phyloP scores from a whole-genome alignment of 164 flowering plant genomes.

The Aristolochia contorta region DNA sequence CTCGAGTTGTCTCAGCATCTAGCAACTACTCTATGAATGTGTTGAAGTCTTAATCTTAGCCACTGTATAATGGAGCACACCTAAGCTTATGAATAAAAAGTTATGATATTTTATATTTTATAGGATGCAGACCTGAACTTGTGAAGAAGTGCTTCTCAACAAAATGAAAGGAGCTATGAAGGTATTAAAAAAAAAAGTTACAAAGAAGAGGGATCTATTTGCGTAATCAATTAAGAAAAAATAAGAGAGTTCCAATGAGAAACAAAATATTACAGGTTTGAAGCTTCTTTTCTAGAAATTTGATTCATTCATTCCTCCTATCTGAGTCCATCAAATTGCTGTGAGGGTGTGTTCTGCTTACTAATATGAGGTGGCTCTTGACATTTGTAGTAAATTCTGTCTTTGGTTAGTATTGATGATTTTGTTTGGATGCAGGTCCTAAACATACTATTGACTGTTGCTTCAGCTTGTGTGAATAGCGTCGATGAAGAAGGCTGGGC shows the following conservation, averaged over 20 bases:
- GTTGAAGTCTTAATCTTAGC: no score
- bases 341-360: no score
- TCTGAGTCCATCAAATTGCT: background rate
- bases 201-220: no score
- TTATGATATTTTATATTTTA: no score
- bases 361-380: background rate
- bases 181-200: no score
- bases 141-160: no score
- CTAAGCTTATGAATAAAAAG: no score
- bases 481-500: conserved; percentile 96
- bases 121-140: no score
- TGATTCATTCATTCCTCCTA: background rate
- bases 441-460: conserved; percentile 34
- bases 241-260: background rate
- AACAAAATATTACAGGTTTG: background rate
- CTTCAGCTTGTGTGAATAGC: conserved; percentile 44
- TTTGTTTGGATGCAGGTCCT: conserved; percentile 39
- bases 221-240: background rate
- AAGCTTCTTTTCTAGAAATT: background rate
- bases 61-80: no score
- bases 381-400: background rate
- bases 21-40: no score
- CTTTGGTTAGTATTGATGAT: background rate
- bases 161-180: no score
- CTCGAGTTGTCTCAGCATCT: no score